A percentile compares a stretch with the other conserved stretches of the same genome.
These are phyloP conservation scores for Pseudozyma flocculosa DNA, from an alignment of 1,284 basidiomycete genomes.

Conservation along the genomic window DNA sequence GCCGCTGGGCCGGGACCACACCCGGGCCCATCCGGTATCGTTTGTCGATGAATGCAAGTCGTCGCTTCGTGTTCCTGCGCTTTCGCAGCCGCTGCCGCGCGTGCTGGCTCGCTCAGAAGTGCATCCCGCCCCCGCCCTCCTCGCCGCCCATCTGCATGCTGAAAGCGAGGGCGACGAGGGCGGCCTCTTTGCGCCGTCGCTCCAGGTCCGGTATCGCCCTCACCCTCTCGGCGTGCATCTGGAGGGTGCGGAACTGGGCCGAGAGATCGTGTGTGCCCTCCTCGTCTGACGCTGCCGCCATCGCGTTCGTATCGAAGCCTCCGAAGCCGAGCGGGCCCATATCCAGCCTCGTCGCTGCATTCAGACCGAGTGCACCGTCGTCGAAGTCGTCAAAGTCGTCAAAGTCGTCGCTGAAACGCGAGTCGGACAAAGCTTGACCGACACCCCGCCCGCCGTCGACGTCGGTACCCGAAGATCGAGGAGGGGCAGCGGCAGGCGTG, in stretches of 20 bases:
- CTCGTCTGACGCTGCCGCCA: neutral
- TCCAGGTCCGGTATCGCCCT: slow-evolving; percentile 28
- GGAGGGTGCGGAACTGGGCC: slow-evolving; percentile 19
- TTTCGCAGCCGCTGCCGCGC: too few species aligned
- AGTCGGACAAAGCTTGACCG: too few species aligned
- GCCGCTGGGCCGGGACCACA: too few species aligned
- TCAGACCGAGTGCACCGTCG: too few species aligned
- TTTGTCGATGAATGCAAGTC: too few species aligned
- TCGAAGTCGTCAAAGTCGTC: slow-evolving; percentile 14
- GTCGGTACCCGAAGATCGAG: too few species aligned
- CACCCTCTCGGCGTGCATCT: slow-evolving; percentile 31
- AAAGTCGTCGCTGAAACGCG: neutral
- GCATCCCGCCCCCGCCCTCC: too few species aligned
- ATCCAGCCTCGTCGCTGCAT: slow-evolving; percentile 1
- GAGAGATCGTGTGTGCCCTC: slow-evolving; percentile 7
- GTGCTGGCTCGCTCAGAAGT: too few species aligned
- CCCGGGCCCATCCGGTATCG: too few species aligned
- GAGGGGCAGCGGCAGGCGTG: too few species aligned
- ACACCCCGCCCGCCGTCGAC: too few species aligned
- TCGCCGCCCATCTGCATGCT: slow-evolving; percentile 27
- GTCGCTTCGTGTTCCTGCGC: too few species aligned
- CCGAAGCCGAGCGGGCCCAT: slow-evolving; percentile 6
- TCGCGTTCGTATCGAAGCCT: slow-evolving; percentile 4
- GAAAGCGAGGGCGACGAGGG: slow-evolving; percentile 30
- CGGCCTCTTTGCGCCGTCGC: slow-evolving; percentile 24